Percentiles rank a stretch among this genome's conserved stretches.
Evolutionary conservation across 2,329 filamentous ascomycete genomes (phyloP).

Genomic region (Truncatella angustata): DNA sequence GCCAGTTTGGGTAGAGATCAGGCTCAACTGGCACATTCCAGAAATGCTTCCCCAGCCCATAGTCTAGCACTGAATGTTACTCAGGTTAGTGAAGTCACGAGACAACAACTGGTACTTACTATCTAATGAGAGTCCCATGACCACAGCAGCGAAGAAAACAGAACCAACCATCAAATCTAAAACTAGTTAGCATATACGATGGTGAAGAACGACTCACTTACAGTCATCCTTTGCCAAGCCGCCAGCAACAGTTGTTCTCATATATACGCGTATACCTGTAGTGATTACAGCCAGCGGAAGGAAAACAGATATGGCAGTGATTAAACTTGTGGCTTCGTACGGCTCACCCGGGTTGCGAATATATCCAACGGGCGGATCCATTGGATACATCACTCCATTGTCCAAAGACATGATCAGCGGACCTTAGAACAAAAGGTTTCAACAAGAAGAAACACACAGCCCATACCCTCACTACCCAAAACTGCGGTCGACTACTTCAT

Average conservation of each 20-base stretch:
- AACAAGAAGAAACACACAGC: too few species aligned
- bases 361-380: slow-evolving; percentile 13
- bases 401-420: slow-evolving; percentile 17
- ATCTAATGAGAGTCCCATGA: slow-evolving; percentile 10
- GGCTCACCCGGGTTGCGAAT: slow-evolving; percentile 10
- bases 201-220: slow-evolving; percentile 4
- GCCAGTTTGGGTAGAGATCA: slow-evolving; percentile 10
- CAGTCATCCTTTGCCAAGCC: slow-evolving; percentile 18
- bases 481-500: too few species aligned
- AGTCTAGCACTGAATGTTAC: slow-evolving; percentile 20
- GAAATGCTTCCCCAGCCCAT: slow-evolving; percentile 18
- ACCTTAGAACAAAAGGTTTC: too few species aligned
- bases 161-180: slow-evolving; percentile 14
- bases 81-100: background rate
- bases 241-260: slow-evolving; percentile 11
- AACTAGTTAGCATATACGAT: background rate
- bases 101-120: too few species aligned
- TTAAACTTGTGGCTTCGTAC: slow-evolving; percentile 9
- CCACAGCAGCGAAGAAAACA: background rate
- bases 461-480: too few species aligned
- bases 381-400: slow-evolving; percentile 14
- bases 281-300: slow-evolving; percentile 14
- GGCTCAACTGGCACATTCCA: slow-evolving; percentile 17
- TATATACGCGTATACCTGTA: slow-evolving; percentile 15
- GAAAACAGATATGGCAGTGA: slow-evolving; percentile 13